phyloP scores from a whole-genome alignment of 192 early-diverging fungal species.

The Podila verticillata region DNA sequence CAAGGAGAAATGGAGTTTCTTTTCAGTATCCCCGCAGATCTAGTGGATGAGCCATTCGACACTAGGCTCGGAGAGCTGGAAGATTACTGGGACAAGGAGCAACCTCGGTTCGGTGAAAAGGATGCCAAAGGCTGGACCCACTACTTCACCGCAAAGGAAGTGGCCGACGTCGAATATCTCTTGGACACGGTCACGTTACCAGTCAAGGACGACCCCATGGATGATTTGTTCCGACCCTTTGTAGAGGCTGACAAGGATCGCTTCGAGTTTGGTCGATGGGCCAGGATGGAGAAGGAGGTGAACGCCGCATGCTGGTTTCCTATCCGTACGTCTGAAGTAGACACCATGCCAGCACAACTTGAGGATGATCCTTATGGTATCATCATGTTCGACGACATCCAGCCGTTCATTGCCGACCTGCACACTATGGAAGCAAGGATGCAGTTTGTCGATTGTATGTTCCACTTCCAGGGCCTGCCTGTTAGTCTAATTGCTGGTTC shows the following conservation, averaged over 20 bases:
- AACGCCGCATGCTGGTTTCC: slow-evolving; percentile 35
- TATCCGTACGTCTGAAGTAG: slow-evolving; percentile 32
- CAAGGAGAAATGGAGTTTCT: slow-evolving; percentile 63
- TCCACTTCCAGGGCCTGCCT: slow-evolving; percentile 59
- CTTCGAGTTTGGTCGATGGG: slow-evolving; percentile 30
- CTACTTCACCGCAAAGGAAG: slow-evolving; percentile 43
- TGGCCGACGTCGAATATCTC: slow-evolving; percentile 29
- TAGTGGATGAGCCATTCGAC: slow-evolving; percentile 40
- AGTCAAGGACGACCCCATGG: background rate
- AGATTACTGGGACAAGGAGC: slow-evolving; percentile 65
- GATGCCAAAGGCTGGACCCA: slow-evolving; percentile 61
- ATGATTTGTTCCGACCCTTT: slow-evolving; percentile 31
- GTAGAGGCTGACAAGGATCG: slow-evolving; percentile 33
- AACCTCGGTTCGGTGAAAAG: slow-evolving; percentile 64
- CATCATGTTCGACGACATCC: slow-evolving; percentile 64
- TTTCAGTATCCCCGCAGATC: slow-evolving; percentile 49
- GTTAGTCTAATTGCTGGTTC: slow-evolving; percentile 49
- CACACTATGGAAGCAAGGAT: slow-evolving; percentile 50
- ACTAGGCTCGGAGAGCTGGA: slow-evolving; percentile 53
- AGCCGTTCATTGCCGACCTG: slow-evolving; percentile 52
- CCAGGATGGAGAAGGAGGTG: slow-evolving; percentile 40
- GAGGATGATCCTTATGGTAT: slow-evolving; percentile 63
- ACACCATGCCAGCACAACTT: slow-evolving; percentile 38
- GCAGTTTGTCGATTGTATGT: slow-evolving; percentile 59
- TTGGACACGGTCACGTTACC: slow-evolving; percentile 15